These are phyloP conservation scores for Kregervanrija delftensis DNA, from an alignment of 805 yeast species.

Conservation along the genomic window DNA sequence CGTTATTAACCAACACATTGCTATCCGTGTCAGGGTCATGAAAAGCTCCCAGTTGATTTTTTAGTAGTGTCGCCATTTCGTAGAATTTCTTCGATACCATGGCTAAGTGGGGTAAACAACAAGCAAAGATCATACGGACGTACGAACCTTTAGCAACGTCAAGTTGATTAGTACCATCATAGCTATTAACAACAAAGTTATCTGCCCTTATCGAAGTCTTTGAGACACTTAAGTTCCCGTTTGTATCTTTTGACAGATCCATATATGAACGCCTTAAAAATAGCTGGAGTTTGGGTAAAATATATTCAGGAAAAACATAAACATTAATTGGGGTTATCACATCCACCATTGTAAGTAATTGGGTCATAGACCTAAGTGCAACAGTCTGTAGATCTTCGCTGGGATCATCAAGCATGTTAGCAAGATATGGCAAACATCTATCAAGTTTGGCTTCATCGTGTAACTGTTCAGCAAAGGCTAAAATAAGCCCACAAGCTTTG, in stretches of 20 bases:
- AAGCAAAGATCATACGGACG: conserved; percentile 64
- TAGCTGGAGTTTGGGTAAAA: conserved; percentile 60
- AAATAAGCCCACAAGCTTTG: conserved; percentile 67
- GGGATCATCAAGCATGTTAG: conserved; percentile 64
- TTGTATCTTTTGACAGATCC: conserved; percentile 3
- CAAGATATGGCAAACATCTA: conserved; percentile 73
- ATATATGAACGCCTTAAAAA: conserved; percentile 33
- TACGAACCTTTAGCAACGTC: conserved; percentile 22
- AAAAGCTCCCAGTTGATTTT: conserved; percentile 18
- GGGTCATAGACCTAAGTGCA: conserved; percentile 61
- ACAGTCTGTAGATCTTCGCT: conserved; percentile 58
- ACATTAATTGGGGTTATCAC: conserved; percentile 69
- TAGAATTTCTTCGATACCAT: conserved; percentile 55
- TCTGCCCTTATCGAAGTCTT: neutral
- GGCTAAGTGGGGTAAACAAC: conserved; percentile 68
- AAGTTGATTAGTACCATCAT: neutral
- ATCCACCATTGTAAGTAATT: conserved; percentile 56
- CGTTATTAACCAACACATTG: conserved; percentile 26
- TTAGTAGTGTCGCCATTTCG: conserved; percentile 50
- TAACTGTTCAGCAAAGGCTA: conserved; percentile 68
- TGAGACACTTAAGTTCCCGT: neutral
- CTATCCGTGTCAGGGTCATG: conserved; percentile 41
- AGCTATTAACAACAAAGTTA: no score
- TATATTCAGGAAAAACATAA: conserved; percentile 72
- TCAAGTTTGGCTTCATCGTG: conserved; percentile 83